Evolutionary conservation across 2,329 filamentous ascomycete species (phyloP).

Genomic region (Drechmeria coniospora): DNA sequence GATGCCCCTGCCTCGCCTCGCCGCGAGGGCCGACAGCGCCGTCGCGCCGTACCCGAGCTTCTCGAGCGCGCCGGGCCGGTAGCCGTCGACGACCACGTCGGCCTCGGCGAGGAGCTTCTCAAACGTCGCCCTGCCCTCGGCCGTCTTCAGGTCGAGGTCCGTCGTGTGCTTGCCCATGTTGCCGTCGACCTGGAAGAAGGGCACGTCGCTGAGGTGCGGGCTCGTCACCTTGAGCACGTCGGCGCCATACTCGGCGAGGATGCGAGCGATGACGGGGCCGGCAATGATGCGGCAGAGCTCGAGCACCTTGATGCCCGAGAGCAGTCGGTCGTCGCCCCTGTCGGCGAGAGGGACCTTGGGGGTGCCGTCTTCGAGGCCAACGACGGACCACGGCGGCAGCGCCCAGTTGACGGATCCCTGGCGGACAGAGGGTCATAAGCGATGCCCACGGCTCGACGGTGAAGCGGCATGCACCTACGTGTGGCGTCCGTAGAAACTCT

Average conservation of each 20-base stretch:
- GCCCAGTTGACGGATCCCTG: slow-evolving; percentile 29
- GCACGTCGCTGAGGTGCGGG: slow-evolving; percentile 51
- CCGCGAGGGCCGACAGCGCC: slow-evolving; percentile 35
- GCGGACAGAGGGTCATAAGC: background rate
- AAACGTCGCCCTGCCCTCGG: slow-evolving; percentile 37
- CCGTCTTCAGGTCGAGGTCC: slow-evolving; percentile 45
- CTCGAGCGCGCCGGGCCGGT: slow-evolving; percentile 49
- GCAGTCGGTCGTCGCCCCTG: slow-evolving; percentile 12
- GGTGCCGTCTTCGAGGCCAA: slow-evolving; percentile 32
- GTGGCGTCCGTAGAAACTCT: slow-evolving; percentile 39
- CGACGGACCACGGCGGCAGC: slow-evolving; percentile 33
- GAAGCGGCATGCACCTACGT: slow-evolving; percentile 12
- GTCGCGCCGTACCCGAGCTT: slow-evolving; percentile 46
- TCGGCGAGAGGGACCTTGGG: slow-evolving; percentile 25
- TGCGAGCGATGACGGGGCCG: slow-evolving; percentile 55
- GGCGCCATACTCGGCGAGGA: slow-evolving; percentile 61
- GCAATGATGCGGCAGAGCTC: slow-evolving; percentile 65
- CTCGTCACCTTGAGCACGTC: slow-evolving; percentile 59
- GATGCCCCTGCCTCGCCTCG: slow-evolving; percentile 42
- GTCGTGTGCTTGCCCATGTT: slow-evolving; percentile 56
- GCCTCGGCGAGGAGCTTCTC: slow-evolving; percentile 43
- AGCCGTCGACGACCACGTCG: slow-evolving; percentile 53
- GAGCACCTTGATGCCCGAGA: slow-evolving; percentile 53
- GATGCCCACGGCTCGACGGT: background rate
- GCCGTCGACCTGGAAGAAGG: slow-evolving; percentile 57